Evolutionary conservation across 768 basidiomycete genomes (phyloP).

Genomic region (Panaeolus cyanescens): DNA sequence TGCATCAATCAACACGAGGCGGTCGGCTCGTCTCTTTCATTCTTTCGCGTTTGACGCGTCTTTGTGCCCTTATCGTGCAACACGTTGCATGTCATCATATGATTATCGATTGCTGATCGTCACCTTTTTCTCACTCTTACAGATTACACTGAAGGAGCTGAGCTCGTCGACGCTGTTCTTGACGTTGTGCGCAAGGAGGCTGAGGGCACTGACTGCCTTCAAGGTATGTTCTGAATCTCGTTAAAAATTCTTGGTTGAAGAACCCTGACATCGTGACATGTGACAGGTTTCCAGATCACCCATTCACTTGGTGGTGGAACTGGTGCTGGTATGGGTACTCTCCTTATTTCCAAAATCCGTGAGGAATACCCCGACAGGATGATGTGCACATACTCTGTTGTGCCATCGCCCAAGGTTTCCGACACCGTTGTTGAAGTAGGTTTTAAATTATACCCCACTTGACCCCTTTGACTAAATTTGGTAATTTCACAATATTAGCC

Average conservation of each 20-base stretch:
- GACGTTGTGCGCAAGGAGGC: slow-evolving; percentile 99
- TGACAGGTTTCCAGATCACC: slow-evolving; percentile 94
- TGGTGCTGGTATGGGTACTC: slow-evolving; percentile 99
- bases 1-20: slow-evolving; percentile 3
- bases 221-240: slow-evolving; percentile 59
- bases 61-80: slow-evolving; percentile 6
- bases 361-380: slow-evolving; percentile 99
- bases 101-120: slow-evolving; percentile 21
- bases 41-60: slow-evolving; percentile 22
- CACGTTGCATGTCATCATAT: slow-evolving; percentile 9
- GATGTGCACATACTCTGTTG: slow-evolving; percentile 99
- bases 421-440: slow-evolving; percentile 95
- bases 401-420: slow-evolving; percentile 95
- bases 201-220: slow-evolving; percentile 95
- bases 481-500: slow-evolving; percentile 51
- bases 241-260: slow-evolving; percentile 6
- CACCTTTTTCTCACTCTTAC: slow-evolving; percentile 7
- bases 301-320: slow-evolving; percentile 99
- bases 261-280: slow-evolving; percentile 16
- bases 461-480: background rate
- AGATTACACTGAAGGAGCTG: slow-evolving; percentile 96
- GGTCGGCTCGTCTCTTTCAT: background rate
- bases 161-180: slow-evolving; percentile 96
- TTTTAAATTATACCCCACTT: background rate
- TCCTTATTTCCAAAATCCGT: slow-evolving; percentile 97